Evolutionary conservation across 2,329 filamentous ascomycete genomes (phyloP), one percentile per base, ranked within the genome.

Genomic region (Scedosporium minutisporum): DNA sequence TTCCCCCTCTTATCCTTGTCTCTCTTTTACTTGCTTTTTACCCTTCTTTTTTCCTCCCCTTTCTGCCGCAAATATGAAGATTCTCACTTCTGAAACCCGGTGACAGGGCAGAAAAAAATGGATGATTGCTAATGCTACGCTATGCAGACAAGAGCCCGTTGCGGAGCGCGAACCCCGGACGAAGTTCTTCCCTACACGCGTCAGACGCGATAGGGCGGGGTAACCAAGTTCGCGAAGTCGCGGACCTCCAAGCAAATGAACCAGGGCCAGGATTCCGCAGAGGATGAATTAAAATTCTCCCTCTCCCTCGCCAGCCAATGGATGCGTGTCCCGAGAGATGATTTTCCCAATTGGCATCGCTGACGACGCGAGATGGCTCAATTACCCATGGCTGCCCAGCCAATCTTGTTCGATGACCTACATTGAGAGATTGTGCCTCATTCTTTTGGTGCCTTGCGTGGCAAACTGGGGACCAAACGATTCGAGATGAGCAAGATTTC

Each of bases 191-290:
- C 23, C 51, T 55, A 23, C 51, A 55, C 51, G 51, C 51, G 51
- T 55, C 51, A 55, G 51, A 55, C 51, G 51, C 51, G 51, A 55
- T 55, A 55, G 51, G 51, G 51, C 51, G 51, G 51, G 51, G 51
- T 55, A 55, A 55, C 18, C 33, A 38, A 38, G 33, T 38, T 38
- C 29, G 29, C 29, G 29, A 53, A 53, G 48, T 53, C 48, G 48
- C 48, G 48, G 23, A 46, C 44, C 10, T 46, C 44, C 4, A n/a
- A 9, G n/a, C 12, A 46, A 9, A 46, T n/a, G 18, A 46, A 18
- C 14, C 16, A 46, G 29, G 29, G 29, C 29, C 29, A 33, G 18
- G 48, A 53, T 53, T 53, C 48, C 48, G 48, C 48, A n/a, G n/a
- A 21, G 48, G 48, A 18, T 53, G 48, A 53, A 53, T 53, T 53